Conservation (phyloP, 2,329 filamentous ascomycete species). For the Botrytis hyacinthi region DNA sequence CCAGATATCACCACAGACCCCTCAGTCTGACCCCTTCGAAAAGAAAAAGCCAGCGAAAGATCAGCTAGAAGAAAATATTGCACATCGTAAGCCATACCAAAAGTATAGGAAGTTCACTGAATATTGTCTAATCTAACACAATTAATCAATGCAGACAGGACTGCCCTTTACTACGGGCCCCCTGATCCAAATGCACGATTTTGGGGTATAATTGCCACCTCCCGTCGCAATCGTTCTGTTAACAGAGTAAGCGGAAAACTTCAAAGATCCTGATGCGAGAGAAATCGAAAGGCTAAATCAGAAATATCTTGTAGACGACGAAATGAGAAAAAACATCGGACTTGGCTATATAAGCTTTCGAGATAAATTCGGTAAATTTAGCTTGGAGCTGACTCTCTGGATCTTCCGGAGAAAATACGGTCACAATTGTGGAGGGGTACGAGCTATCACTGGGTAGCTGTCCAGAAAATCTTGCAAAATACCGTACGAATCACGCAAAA, state of each 20-base stretch:
- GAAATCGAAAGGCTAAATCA: not conserved
- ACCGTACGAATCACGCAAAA: too few relatives aligned
- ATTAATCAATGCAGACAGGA: not conserved
- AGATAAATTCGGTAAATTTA: not conserved
- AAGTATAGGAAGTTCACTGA: fast-evolving
- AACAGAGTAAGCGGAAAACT: not conserved
- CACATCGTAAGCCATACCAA: too few relatives aligned
- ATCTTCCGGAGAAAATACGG: too few relatives aligned
- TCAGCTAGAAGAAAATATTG: not conserved
- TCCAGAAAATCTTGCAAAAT: not conserved
- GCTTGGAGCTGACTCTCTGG: too few relatives aligned
- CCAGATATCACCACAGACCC: not conserved
- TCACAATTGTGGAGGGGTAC: not conserved
- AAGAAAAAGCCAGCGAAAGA: not conserved
- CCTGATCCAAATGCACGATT: not conserved
- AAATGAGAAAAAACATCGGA: too few relatives aligned
- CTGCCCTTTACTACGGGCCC: not conserved
- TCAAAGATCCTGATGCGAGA: not conserved
- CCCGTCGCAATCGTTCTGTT: not conserved
- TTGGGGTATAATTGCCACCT: not conserved
- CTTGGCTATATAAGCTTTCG: not conserved
- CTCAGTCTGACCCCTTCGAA: too few relatives aligned
- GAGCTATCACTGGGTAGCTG: not conserved
- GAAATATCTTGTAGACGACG: not conserved
- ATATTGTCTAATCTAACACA: not conserved